phyloP scores from a whole-genome alignment of 2,329 filamentous ascomycete genomes.

The Hypocrella siamensis region DNA sequence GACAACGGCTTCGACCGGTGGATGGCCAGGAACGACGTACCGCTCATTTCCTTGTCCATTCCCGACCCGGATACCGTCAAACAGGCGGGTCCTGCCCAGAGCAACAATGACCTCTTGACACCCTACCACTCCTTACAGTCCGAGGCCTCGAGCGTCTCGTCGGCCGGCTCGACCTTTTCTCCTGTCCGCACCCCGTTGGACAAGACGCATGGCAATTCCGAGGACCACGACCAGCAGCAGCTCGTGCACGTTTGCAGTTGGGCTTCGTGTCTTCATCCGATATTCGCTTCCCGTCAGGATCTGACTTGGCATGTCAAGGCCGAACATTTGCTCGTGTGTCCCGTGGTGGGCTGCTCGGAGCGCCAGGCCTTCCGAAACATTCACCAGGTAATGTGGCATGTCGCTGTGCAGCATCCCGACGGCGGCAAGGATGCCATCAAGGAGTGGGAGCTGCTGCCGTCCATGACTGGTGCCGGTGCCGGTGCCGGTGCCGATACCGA shows the following conservation, averaged over 20 bases:
- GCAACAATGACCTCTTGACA: no score
- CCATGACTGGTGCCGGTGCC: conserved; percentile 4
- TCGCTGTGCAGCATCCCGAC: conserved; percentile 18
- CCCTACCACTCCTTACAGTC: conserved; percentile 11
- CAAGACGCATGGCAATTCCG: no score
- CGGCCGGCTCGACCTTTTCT: conserved; percentile 14
- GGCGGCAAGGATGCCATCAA: conserved; percentile 7
- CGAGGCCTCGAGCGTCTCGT: conserved; percentile 13
- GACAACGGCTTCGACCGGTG: no score
- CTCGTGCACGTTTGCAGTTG: conserved; percentile 25
- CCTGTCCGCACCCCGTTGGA: conserved; percentile 15
- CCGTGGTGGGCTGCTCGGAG: conserved; percentile 21
- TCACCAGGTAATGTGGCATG: conserved; percentile 20
- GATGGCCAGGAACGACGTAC: no score
- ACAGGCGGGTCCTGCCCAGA: no score
- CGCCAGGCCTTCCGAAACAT: conserved; percentile 15
- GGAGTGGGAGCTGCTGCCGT: conserved; percentile 13
- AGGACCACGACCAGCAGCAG: conserved; percentile 11
- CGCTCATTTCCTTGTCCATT: no score
- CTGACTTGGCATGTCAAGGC: conserved; percentile 27
- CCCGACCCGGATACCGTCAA: no score
- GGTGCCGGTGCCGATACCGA: conserved; percentile 1
- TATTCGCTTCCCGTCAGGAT: conserved; percentile 20
- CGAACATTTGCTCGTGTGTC: conserved; percentile 26
- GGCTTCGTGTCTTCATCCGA: conserved; percentile 18